Percentiles rank a stretch among this genome's conserved stretches.
Evolutionary conservation across 2,329 filamentous ascomycete species (phyloP).

Genomic region (Mariannaea elegans): DNA sequence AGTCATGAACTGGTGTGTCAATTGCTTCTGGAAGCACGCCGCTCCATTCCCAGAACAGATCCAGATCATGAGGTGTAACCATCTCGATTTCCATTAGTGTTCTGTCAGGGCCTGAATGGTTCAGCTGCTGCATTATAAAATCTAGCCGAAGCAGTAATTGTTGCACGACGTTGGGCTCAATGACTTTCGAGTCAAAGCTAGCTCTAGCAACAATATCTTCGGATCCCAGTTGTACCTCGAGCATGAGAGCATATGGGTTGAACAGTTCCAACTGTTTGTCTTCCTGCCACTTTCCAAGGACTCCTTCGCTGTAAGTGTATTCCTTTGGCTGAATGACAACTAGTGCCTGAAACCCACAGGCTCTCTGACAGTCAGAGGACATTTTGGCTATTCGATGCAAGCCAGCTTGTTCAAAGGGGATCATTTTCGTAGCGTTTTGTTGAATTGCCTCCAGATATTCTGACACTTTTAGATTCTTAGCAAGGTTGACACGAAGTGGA

Average conservation of each 20-base stretch:
- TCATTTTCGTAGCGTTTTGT: slow-evolving; percentile 15
- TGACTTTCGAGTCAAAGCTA: background rate
- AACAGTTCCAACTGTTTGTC: no score
- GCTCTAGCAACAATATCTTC: no score
- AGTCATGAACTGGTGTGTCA: background rate
- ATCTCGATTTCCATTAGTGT: background rate
- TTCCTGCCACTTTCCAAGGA: slow-evolving; percentile 23
- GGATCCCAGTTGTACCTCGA: no score
- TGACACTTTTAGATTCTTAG: slow-evolving; percentile 41
- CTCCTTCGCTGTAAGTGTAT: background rate
- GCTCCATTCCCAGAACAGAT: slow-evolving; percentile 26
- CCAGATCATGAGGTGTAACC: background rate
- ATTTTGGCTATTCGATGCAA: slow-evolving; percentile 17
- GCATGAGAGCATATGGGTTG: background rate
- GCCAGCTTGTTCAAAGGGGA: slow-evolving; percentile 21
- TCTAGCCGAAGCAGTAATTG: background rate
- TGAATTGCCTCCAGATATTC: slow-evolving; percentile 51
- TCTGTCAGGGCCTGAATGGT: background rate
- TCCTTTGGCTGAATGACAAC: slow-evolving; percentile 17
- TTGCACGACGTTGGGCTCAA: background rate
- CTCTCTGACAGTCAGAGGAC: background rate
- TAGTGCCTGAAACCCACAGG: slow-evolving; percentile 16
- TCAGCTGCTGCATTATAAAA: background rate
- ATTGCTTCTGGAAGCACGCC: background rate
- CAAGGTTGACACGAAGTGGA: slow-evolving; percentile 29